Conservation (phyloP, 2,329 filamentous ascomycete species). For the Diplocarpon mali region DNA sequence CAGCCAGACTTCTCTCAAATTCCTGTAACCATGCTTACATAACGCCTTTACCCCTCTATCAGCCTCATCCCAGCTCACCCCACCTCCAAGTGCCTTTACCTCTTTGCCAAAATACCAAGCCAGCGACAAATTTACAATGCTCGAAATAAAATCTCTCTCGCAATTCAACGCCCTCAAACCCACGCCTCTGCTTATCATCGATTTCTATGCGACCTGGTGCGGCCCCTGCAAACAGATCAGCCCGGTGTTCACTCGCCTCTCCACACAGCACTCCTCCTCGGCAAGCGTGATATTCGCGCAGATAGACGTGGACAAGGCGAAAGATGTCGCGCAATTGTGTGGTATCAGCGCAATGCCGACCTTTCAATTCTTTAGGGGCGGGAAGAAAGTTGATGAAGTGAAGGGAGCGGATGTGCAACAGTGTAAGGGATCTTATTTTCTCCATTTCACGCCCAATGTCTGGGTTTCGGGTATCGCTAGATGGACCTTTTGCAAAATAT, state of each 20-base stretch:
- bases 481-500: too few species aligned
- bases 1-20: too few species aligned
- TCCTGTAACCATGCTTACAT: too few species aligned
- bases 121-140: constrained; percentile 10
- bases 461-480: too few species aligned
- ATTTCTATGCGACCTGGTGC: constrained; percentile 83
- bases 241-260: constrained; percentile 73
- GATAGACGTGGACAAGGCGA: constrained; percentile 75
- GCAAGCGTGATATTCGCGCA: constrained; percentile 80
- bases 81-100: not conserved
- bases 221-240: constrained; percentile 86
- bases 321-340: constrained; percentile 63
- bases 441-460: too few species aligned
- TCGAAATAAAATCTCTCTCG: constrained; percentile 24
- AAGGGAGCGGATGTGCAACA: constrained; percentile 70
- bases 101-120: too few species aligned
- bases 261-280: constrained; percentile 63
- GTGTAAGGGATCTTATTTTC: constrained; percentile 17
- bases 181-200: constrained; percentile 20
- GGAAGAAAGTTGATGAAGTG: constrained; percentile 61
- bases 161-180: constrained; percentile 23
- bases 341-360: constrained; percentile 82
- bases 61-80: not conserved
- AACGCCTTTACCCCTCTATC: not conserved
- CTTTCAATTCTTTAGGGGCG: constrained; percentile 78